These are phyloP conservation scores for Hawksworthiomyces lignivorus DNA, from an alignment of 2,329 filamentous ascomycete genomes.

Conservation along the genomic window DNA sequence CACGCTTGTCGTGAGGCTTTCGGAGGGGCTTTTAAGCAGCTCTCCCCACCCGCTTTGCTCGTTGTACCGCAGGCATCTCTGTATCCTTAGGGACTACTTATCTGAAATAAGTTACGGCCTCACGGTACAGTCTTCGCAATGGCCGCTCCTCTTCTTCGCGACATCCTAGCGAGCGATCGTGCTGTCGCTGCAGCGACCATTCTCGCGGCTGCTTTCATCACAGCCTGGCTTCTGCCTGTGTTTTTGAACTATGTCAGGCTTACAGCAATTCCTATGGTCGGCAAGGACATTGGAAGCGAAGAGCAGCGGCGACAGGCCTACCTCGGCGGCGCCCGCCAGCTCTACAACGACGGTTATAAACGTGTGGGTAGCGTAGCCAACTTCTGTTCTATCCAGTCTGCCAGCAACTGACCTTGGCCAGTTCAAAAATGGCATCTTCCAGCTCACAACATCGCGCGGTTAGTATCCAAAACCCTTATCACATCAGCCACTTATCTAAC, in stretches of 20 bases:
- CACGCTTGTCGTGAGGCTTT: too few relatives aligned
- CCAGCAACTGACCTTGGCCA: background rate
- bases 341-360: constrained; percentile 10
- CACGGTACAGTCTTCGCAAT: too few relatives aligned
- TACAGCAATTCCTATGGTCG: constrained; percentile 3
- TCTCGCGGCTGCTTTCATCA: background rate
- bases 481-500: background rate
- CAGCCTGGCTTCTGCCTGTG: background rate
- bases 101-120: too few relatives aligned
- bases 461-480: background rate
- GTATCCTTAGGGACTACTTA: too few relatives aligned
- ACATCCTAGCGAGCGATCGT: too few relatives aligned
- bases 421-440: constrained; percentile 8
- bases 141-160: too few relatives aligned
- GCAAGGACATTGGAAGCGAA: constrained; percentile 3
- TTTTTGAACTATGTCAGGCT: background rate
- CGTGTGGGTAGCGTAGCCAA: background rate
- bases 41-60: too few relatives aligned
- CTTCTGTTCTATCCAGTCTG: too few relatives aligned
- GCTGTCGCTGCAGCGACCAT: too few relatives aligned
- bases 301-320: constrained; percentile 7
- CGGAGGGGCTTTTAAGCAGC: too few relatives aligned
- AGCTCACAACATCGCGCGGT: constrained; percentile 4
- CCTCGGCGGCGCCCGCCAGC: constrained; percentile 1
- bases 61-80: too few relatives aligned